phyloP scores from a whole-genome alignment of 2,329 filamentous ascomycete genomes.

The Epichloe typhina region DNA sequence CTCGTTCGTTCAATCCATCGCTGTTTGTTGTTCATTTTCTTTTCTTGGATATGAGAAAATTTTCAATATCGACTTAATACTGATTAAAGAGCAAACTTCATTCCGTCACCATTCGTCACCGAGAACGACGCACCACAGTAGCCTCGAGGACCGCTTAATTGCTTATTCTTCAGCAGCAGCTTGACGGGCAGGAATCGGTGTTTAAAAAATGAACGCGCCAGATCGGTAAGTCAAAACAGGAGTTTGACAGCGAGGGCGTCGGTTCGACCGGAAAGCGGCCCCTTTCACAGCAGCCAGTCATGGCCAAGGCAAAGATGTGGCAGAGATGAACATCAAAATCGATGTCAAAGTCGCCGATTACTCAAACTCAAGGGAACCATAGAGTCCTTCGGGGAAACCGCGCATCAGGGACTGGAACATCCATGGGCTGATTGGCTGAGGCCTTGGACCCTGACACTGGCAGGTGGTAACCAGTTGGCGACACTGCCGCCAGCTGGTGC shows the following conservation, averaged over 20 bases:
- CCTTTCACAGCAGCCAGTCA: not conserved
- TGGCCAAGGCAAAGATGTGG: not conserved
- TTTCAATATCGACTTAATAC: not conserved
- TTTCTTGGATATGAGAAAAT: slow-evolving; percentile 1
- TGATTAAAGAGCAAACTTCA: too few species aligned
- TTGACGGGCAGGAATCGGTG: not conserved
- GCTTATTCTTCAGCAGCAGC: not conserved
- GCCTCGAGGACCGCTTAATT: not conserved
- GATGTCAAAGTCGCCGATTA: not conserved
- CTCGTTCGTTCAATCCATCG: not conserved
- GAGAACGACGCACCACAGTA: not conserved
- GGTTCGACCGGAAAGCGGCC: not conserved
- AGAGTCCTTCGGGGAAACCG: not conserved
- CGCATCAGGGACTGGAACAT: not conserved
- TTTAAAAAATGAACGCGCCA: slow-evolving; percentile 37
- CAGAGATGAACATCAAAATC: not conserved
- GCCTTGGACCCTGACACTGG: not conserved
- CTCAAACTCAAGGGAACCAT: not conserved
- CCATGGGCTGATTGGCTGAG: not conserved
- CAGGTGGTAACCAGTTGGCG: not conserved
- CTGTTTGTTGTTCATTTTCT: not conserved
- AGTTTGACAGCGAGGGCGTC: not conserved
- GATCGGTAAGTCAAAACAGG: slow-evolving; percentile 32
- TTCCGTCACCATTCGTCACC: not conserved
- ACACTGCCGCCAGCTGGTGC: not conserved